Conservation (phyloP, 2,329 filamentous ascomycete species). For the Nannizziopsis arthrosporioides region DNA sequence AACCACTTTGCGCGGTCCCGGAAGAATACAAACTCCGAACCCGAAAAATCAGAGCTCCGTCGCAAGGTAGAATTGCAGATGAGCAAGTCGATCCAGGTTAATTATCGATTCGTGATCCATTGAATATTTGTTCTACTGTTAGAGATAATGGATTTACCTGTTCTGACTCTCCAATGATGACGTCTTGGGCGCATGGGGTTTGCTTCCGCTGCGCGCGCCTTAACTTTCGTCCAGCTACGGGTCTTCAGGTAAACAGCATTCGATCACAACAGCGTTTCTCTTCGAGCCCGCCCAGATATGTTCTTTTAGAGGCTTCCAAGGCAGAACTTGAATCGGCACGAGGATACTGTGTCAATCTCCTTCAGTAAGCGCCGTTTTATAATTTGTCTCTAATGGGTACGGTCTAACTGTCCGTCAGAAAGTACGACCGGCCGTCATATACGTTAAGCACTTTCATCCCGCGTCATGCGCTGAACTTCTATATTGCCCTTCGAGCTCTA, state of each 20-base stretch:
- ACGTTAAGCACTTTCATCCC: constrained; percentile 79
- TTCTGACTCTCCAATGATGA: neutral
- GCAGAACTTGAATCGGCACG: constrained; percentile 45
- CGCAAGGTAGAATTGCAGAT: too few relatives aligned
- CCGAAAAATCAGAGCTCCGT: neutral
- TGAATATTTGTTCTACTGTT: too few relatives aligned
- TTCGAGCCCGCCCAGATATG: constrained; percentile 20
- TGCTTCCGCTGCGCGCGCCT: constrained; percentile 8
- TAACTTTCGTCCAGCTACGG: neutral
- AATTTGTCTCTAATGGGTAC: neutral
- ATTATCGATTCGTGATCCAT: too few relatives aligned
- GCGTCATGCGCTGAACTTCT: constrained; percentile 60
- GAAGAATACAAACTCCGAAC: neutral
- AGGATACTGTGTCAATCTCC: constrained; percentile 47
- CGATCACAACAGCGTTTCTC: constrained; percentile 14
- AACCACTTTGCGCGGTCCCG: neutral
- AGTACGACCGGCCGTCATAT: constrained; percentile 80
- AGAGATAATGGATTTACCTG: too few relatives aligned
- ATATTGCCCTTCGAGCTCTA: constrained; percentile 79
- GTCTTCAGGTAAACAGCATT: neutral
- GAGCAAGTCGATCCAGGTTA: too few relatives aligned
- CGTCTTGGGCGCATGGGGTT: constrained; percentile 1
- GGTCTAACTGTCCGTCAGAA: constrained; percentile 39
- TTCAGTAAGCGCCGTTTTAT: constrained; percentile 34
- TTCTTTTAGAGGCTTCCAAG: constrained; percentile 23